phyloP scores from a whole-genome alignment of 148 eudicot species.

The Limonium bicolor region DNA sequence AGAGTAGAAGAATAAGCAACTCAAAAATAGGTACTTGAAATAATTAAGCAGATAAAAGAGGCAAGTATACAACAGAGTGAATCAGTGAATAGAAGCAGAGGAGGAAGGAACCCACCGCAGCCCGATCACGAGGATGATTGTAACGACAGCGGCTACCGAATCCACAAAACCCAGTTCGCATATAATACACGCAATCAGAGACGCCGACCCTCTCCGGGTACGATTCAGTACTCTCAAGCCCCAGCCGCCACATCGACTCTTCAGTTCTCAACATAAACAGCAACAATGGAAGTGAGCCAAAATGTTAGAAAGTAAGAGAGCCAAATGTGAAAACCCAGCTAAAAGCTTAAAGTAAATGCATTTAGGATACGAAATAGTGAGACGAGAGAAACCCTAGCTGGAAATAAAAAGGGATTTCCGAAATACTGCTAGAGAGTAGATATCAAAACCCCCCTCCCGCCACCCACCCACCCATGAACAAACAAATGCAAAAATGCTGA shows the following conservation, averaged over 20 bases:
- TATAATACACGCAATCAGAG: constrained; percentile 9
- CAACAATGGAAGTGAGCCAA: background rate
- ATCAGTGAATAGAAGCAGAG: background rate
- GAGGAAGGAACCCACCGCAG: constrained; percentile 2
- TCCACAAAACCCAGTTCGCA: constrained; percentile 11
- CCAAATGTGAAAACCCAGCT: background rate
- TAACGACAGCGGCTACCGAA: constrained; percentile 8
- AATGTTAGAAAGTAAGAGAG: background rate
- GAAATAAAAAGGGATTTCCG: no score
- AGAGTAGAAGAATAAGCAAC: no score
- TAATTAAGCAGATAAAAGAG: background rate
- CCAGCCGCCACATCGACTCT: constrained; percentile 10
- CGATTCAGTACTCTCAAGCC: constrained; percentile 5
- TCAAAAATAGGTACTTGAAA: no score
- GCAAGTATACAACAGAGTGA: background rate
- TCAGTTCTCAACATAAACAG: background rate
- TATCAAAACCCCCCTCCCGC: background rate
- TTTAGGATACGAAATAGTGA: background rate
- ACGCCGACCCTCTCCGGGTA: constrained; percentile 7
- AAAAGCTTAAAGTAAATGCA: background rate
- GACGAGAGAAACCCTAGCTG: background rate
- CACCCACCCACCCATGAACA: background rate
- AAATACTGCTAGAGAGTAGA: background rate
- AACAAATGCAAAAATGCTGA: background rate
- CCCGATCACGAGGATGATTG: constrained; percentile 10